Percentiles rank a stretch among this genome's conserved stretches.
Evolutionary conservation across 768 basidiomycete species (phyloP).

Genomic region (Macrocybe gigantea): DNA sequence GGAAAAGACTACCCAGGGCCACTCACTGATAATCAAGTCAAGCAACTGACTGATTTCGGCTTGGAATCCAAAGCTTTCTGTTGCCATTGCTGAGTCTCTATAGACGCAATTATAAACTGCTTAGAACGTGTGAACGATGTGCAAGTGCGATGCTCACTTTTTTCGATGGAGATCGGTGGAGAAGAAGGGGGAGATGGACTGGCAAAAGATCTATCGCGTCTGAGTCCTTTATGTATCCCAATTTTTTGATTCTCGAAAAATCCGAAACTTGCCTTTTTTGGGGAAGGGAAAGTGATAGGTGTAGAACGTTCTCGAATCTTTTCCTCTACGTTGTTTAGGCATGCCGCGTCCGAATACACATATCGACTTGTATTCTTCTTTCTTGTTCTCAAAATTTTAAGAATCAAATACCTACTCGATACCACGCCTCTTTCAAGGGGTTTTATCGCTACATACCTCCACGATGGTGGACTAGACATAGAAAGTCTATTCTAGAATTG

Average conservation of each 20-base stretch:
- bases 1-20: background rate
- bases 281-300: slow-evolving; percentile 18
- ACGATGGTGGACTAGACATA: too few species aligned
- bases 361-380: too few species aligned
- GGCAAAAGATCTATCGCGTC: slow-evolving; percentile 17
- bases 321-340: slow-evolving; percentile 1
- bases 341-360: too few species aligned
- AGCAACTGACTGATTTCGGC: slow-evolving; percentile 99
- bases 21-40: slow-evolving; percentile 96
- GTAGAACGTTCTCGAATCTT: slow-evolving; percentile 40
- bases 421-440: too few species aligned
- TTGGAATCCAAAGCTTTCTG: slow-evolving; percentile 93
- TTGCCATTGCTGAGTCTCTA: slow-evolving; percentile 44
- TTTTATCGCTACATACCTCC: too few species aligned
- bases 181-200: slow-evolving; percentile 17
- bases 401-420: too few species aligned
- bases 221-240: slow-evolving; percentile 28
- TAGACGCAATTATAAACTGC: slow-evolving; percentile 7
- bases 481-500: too few species aligned
- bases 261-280: slow-evolving; percentile 40
- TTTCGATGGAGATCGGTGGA: slow-evolving; percentile 8
- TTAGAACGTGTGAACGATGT: slow-evolving; percentile 1
- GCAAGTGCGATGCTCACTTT: slow-evolving; percentile 9
- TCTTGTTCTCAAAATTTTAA: too few species aligned
- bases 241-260: slow-evolving; percentile 43